Conservation (phyloP, 139 green algal species). For the Tetradesmus lagerheimii region DNA sequence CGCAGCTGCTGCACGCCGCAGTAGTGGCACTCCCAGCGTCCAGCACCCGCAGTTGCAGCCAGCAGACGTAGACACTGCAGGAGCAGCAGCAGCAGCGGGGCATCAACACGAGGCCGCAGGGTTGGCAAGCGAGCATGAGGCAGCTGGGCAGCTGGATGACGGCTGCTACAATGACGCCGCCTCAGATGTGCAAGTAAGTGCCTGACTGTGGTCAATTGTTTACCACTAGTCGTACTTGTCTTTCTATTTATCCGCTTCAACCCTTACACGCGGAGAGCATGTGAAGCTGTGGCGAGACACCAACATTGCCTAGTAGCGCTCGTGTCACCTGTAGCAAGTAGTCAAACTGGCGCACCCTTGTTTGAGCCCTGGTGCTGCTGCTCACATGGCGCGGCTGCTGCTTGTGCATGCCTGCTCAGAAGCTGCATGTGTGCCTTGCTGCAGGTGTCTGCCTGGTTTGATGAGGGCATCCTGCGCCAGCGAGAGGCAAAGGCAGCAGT, state of each 20-base stretch:
- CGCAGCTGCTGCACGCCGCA: not conserved
- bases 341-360: no score
- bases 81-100: slow-evolving; percentile 21
- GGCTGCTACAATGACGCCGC: not conserved
- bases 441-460: slow-evolving; percentile 41
- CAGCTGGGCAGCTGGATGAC: not conserved
- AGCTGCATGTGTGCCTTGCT: not conserved
- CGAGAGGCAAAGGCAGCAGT: slow-evolving; percentile 65
- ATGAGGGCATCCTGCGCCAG: slow-evolving; percentile 56
- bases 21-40: not conserved
- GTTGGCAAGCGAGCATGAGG: not conserved
- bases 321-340: no score
- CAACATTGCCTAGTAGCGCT: no score
- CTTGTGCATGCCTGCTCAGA: no score
- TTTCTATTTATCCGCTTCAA: no score
- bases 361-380: no score
- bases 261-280: no score
- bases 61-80: not conserved
- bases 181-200: not conserved
- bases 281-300: no score
- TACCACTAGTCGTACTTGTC: no score
- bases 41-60: not conserved
- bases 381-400: no score
- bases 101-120: not conserved
- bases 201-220: no score